Conservation (phyloP, 768 basidiomycete genomes). For the Hygrophorus russula region DNA sequence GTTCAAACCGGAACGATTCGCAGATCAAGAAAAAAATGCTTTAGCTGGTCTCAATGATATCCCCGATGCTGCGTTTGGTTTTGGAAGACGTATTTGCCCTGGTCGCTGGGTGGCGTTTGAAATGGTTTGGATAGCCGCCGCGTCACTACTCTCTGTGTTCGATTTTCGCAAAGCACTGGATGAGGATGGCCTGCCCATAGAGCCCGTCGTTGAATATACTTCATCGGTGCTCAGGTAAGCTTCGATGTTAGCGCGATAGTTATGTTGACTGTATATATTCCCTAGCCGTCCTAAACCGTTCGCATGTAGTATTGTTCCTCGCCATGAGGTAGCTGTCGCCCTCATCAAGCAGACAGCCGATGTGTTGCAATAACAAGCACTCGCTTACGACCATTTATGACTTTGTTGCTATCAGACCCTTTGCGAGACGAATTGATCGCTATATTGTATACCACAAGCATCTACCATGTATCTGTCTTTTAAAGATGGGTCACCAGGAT, state of each 20-base stretch:
- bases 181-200: conserved; percentile 22
- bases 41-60: not conserved
- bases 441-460: not conserved
- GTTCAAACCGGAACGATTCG: conserved; percentile 4
- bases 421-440: not conserved
- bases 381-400: not conserved
- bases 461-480: not conserved
- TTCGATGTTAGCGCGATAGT: not conserved
- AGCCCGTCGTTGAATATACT: conserved; percentile 23
- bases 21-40: conserved; percentile 1
- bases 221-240: conserved; percentile 24
- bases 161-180: conserved; percentile 26
- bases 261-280: not conserved
- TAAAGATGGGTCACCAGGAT: conserved; percentile 28
- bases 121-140: conserved; percentile 30
- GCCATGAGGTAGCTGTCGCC: conserved; percentile 18
- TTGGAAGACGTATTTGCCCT: conserved; percentile 16
- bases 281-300: conserved; percentile 31
- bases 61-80: conserved; percentile 13
- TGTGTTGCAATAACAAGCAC: not conserved
- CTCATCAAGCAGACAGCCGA: conserved; percentile 20
- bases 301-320: conserved; percentile 23
- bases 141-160: conserved; percentile 28
- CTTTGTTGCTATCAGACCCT: not conserved
- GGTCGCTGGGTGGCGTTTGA: conserved; percentile 30